Evolutionary conservation across 768 basidiomycete genomes (phyloP).

Genomic region (Boletus pseudo-olivaceus): DNA sequence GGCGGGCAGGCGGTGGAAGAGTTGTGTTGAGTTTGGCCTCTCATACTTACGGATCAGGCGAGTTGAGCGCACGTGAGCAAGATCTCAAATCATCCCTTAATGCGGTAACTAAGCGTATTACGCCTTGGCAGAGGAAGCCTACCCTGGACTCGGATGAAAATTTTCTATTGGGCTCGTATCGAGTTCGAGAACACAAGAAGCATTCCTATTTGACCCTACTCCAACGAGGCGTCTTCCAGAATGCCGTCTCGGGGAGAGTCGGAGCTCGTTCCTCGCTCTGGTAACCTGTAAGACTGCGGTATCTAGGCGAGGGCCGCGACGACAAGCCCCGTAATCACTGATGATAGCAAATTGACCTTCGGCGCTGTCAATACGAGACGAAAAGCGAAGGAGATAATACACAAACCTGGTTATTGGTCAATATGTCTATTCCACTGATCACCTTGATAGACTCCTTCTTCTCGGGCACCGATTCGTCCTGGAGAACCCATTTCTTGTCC

Average conservation of each 20-base stretch:
- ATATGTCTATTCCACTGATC: slow-evolving; percentile 59
- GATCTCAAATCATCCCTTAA: slow-evolving; percentile 15
- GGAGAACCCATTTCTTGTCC: slow-evolving; percentile 58
- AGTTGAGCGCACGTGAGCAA: slow-evolving; percentile 17
- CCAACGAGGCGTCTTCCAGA: neutral
- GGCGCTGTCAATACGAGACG: neutral
- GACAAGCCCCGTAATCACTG: slow-evolving; percentile 35
- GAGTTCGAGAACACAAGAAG: neutral
- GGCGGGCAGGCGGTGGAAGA: neutral
- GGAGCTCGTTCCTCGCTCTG: neutral
- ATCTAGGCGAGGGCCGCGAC: slow-evolving; percentile 35
- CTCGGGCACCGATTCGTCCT: slow-evolving; percentile 43
- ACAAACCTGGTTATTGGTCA: slow-evolving; percentile 82
- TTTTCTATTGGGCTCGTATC: neutral
- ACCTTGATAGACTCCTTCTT: slow-evolving; percentile 49
- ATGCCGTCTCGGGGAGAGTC: neutral
- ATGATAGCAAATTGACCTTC: slow-evolving; percentile 46
- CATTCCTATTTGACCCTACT: neutral
- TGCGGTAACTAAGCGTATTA: slow-evolving; percentile 16
- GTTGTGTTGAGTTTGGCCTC: slow-evolving; percentile 7
- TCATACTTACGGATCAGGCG: slow-evolving; percentile 3
- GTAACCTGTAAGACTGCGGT: neutral
- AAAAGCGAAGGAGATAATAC: neutral
- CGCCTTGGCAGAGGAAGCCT: neutral
- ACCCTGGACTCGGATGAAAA: neutral